Base-by-base conservation (phyloP, 192 early-diverging fungal genomes). In the Coemansia sp. region DNA sequence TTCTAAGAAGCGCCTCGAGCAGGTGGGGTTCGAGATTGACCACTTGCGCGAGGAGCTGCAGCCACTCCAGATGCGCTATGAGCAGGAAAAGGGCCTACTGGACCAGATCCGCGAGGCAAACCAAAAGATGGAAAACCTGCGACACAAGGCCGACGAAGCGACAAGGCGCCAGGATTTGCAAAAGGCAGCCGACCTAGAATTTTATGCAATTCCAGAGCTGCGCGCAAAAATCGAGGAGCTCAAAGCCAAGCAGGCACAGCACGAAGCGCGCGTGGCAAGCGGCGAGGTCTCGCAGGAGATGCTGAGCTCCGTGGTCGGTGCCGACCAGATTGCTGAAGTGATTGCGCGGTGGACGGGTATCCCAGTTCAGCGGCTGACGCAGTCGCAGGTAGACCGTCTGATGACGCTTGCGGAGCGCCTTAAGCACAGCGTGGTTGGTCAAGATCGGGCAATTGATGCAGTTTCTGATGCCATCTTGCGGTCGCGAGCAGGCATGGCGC, bases 281-380 rank as follows among this genome's bases (percentile, higher is more conserved):
- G 72, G 70, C 2, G 73, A 74, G 20, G 55, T 71, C 9, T 60
- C 41, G 34, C 68, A 73, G 19, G 69, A 81, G 35, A 79, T 97
- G 35, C 73, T 97, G 24, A 87, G 87, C 35, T 91, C 96, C 25
- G 77, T 87, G 4, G 94, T 99, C 5, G 83, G 85, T 9, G 85
- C 92, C 0, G 93, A 97, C 59, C 89, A 95, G 60, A 90, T 99
- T 44, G 88, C 83, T 44, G 95, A 96, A 55, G 90, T 99, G 27
- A 89, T 99, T 14, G 81, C 92, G 11, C 79, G 92, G 4, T 96
- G 93, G 94, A 99, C 97, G 6, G 94, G 94, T 14, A 99, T 99
- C 38, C 97, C 97, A 0, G 92, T 97, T 23, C 82, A 88, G 60
- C 72, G 85, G 14, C 80, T 99, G 50, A 87, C 81, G 53, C 91